phyloP scores from a whole-genome alignment of 1,284 basidiomycete species.

The Microbotryum lychnidis-dioicae region DNA sequence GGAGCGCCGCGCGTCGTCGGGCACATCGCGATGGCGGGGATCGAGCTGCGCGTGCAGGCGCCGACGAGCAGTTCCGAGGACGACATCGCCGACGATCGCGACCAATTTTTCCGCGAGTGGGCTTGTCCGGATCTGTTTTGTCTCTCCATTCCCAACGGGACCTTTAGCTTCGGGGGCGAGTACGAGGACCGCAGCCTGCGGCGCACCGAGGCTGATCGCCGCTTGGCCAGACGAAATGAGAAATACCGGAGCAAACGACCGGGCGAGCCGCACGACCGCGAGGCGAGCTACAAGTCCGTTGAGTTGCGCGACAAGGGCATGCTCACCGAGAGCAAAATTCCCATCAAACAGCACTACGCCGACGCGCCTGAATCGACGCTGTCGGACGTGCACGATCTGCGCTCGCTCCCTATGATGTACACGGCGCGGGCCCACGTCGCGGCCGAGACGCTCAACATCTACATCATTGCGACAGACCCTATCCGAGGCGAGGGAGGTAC shows the following conservation, averaged over 20 bases:
- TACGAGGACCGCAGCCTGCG: conserved; percentile 17
- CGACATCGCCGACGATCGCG: conserved; percentile 8
- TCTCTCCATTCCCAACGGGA: conserved; percentile 15
- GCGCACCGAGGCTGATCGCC: conserved; percentile 18
- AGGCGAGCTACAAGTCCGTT: too few relatives aligned
- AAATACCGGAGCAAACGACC: not conserved
- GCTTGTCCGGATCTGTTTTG: conserved; percentile 24
- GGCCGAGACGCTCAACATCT: conserved; percentile 22
- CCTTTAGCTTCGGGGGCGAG: conserved; percentile 15
- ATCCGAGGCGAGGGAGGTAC: not conserved
- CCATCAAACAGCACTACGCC: not conserved
- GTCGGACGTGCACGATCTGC: not conserved
- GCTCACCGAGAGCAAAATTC: not conserved
- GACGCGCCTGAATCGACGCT: not conserved
- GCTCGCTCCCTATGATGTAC: conserved; percentile 13
- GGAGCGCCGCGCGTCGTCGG: conserved; percentile 17
- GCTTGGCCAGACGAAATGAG: conserved; percentile 6
- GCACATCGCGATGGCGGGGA: conserved; percentile 3
- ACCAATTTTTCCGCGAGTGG: conserved; percentile 27
- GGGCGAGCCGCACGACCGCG: too few relatives aligned
- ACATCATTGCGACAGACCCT: conserved; percentile 20
- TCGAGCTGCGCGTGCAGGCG: conserved; percentile 21
- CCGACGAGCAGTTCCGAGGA: conserved; percentile 5
- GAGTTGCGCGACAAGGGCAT: too few relatives aligned
- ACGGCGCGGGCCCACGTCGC: conserved; percentile 1